Evolutionary conservation across 495 filamentous ascomycete species (phyloP), one percentile per base, ranked within the genome.

Genomic region (Jackrogersella minutella): DNA sequence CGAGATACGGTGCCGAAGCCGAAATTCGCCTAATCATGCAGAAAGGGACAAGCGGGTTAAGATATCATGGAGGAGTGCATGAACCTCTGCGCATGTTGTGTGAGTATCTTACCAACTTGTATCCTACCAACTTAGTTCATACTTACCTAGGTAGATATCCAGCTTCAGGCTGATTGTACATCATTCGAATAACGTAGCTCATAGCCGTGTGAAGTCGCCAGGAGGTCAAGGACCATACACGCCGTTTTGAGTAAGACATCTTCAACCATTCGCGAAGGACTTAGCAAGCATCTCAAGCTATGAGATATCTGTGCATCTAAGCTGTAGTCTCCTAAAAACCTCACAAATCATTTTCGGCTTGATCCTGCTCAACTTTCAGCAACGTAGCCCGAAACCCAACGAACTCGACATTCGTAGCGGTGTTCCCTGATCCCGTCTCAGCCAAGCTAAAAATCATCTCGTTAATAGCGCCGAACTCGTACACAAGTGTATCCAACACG

Each of bases 401-500:
- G 7, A 66, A 39, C 16, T 61, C 40, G 16, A 66, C 57, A 36
- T 55, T 59, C 10, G 11, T 36, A 19, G 43, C 63, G n/a, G 14
- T 41, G n/a, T 24, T 37, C 8, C 39, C 37, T 0, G 28, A 19
- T 1, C 50, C 39, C 5, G 28, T 10, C 9, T 40, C 30, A 21
- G 5, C 37, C 26, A 53, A 33, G 54, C n/a, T 31, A 11, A 58
- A 58, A 19, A 56, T 14, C 36, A 62, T 56, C 49, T 66, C 66
- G n/a, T 71, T 63, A 14, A 71, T 34, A 0, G 62, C 28, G 5
- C 28, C 13, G 16, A 58, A 66, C 51, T 46, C 37, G 5, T 65
- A 70, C 9, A 53, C 51, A 26, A 43, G n/a, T 39, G 62, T 55
- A 33, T 70, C 67, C 46, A 62, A 56, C 37, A 24, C 14, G 2